A percentile compares a stretch with the other conserved stretches of the same genome.
Evolutionary conservation across 805 yeast genomes (phyloP).

Genomic region (Yamadazyma scolyti): DNA sequence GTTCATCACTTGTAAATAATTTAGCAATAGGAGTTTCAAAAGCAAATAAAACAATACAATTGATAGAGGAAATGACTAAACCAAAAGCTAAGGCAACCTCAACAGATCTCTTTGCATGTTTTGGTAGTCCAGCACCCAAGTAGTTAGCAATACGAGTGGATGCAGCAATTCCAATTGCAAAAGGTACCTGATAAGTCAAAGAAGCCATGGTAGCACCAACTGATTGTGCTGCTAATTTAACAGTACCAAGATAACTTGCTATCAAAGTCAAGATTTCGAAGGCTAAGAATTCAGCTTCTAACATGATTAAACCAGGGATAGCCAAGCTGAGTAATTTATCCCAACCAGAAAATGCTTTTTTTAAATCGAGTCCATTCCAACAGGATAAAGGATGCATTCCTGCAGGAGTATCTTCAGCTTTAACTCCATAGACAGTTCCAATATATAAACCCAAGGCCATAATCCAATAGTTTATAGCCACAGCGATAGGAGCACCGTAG

Average conservation of each 20-base stretch:
- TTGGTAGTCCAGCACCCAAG: conserved; percentile 44
- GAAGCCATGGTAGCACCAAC: conserved; percentile 47
- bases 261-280: conserved; percentile 54
- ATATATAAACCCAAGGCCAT: conserved; percentile 46
- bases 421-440: conserved; percentile 33
- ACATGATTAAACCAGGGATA: conserved; percentile 54
- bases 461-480: conserved; percentile 53
- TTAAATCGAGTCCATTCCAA: conserved; percentile 45
- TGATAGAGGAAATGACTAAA: conserved; percentile 27
- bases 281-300: conserved; percentile 58
- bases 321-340: conserved; percentile 40
- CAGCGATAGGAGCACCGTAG: conserved; percentile 58
- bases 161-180: conserved; percentile 56
- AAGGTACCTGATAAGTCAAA: conserved; percentile 53
- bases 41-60: conserved; percentile 25
- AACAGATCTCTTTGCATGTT: conserved; percentile 33
- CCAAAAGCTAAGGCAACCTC: conserved; percentile 37
- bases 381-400: conserved; percentile 46
- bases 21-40: conserved; percentile 33
- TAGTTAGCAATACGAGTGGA: conserved; percentile 57
- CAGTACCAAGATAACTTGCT: conserved; percentile 53
- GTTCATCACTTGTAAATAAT: conserved; percentile 58
- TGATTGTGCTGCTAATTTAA: conserved; percentile 50
- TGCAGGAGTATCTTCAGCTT: conserved; percentile 38
- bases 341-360: conserved; percentile 46